phyloP scores from a whole-genome alignment of 306 rosid species.

The Pyrus pyrifolia region DNA sequence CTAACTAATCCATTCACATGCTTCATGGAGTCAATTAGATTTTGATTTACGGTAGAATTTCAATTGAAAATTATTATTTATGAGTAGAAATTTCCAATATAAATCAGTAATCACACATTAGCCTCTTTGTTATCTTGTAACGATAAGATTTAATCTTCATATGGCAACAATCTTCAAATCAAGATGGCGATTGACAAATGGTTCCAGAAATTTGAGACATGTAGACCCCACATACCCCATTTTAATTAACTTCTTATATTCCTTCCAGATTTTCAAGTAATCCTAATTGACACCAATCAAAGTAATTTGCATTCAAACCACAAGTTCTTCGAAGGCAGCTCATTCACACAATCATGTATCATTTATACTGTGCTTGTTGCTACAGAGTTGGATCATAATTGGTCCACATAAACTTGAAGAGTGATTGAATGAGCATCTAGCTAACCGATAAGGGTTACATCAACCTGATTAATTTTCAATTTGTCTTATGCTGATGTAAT shows the following conservation, averaged over 20 bases:
- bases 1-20: conserved; percentile 5
- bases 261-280: neutral
- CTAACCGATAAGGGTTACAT: conserved; percentile 10
- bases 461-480: conserved; percentile 12
- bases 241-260: conserved; percentile 6
- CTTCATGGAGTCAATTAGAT: conserved; percentile 12
- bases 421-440: conserved; percentile 1
- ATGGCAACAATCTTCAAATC: conserved; percentile 16
- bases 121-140: conserved; percentile 23
- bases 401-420: conserved; percentile 13
- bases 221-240: conserved; percentile 35
- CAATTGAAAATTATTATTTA: neutral
- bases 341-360: conserved; percentile 17
- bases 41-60: conserved; percentile 2
- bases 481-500: conserved; percentile 32
- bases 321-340: conserved; percentile 14
- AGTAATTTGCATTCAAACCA: conserved; percentile 13
- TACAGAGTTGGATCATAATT: conserved; percentile 1
- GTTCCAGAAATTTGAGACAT: conserved; percentile 36
- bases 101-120: conserved; percentile 7
- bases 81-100: neutral
- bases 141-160: conserved; percentile 42
- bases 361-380: neutral
- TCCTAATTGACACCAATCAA: neutral
- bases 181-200: conserved; percentile 39